These are phyloP conservation scores for Eimeria praecox DNA, from an alignment of 169 alveolate genomes.

Conservation along the genomic window DNA sequence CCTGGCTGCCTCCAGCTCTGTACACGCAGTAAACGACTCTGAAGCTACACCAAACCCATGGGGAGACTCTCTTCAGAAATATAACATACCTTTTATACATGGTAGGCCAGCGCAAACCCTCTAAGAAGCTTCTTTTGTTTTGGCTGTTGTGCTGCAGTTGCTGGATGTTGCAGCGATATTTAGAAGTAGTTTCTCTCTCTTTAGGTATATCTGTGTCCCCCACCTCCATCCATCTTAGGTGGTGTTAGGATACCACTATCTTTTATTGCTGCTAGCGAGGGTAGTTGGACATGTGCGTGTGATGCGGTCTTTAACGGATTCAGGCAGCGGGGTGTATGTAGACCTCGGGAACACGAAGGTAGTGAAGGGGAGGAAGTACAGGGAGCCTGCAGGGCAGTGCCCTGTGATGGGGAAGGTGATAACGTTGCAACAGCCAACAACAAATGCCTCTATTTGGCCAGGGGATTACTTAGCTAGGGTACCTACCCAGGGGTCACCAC, in stretches of 20 bases:
- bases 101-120: background rate
- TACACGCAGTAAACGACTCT: background rate
- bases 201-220: too few relatives aligned
- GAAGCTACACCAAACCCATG: conserved; percentile 8
- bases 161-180: background rate
- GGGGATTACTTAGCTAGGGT: conserved; percentile 35
- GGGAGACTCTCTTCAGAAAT: conserved; percentile 42
- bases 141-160: background rate
- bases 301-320: background rate
- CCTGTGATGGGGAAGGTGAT: conserved; percentile 72
- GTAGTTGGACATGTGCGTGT: background rate
- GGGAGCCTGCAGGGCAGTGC: conserved; percentile 76
- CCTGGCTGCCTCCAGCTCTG: background rate
- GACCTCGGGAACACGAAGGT: conserved; percentile 69
- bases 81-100: conserved; percentile 15
- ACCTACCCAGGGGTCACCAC: conserved; percentile 15
- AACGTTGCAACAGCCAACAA: conserved; percentile 60
- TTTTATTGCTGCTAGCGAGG: too few relatives aligned
- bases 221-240: too few relatives aligned
- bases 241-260: too few relatives aligned
- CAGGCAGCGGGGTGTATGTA: conserved; percentile 81
- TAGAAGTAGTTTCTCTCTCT: too few relatives aligned
- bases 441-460: conserved; percentile 50
- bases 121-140: too few relatives aligned
- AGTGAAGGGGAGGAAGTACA: background rate